Percentiles rank a stretch among this genome's conserved stretches.
These are phyloP conservation scores for Neonectria magnoliae DNA, from an alignment of 2,329 filamentous ascomycete species.

Conservation along the genomic window DNA sequence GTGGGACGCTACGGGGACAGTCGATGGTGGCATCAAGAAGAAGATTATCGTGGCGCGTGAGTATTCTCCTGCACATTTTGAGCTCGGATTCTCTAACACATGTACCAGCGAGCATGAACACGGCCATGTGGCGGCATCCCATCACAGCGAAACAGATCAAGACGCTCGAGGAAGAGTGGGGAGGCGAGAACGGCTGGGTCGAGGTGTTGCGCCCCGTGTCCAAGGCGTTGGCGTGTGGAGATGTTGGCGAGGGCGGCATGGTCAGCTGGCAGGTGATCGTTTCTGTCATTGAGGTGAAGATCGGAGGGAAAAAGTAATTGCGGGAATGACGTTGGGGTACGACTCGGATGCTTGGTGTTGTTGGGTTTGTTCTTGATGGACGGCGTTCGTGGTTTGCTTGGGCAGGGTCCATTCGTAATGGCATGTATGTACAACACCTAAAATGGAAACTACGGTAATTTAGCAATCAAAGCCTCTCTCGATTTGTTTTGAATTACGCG, in stretches of 20 bases:
- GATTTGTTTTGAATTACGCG: not conserved
- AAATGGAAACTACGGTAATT: not conserved
- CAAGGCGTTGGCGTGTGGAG: constrained; percentile 86
- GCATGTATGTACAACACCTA: constrained; percentile 2
- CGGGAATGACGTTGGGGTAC: not conserved
- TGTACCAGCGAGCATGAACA: constrained; percentile 77
- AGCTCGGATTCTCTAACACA: not conserved
- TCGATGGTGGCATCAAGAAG: constrained; percentile 66
- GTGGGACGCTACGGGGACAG: constrained; percentile 80
- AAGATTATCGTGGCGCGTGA: constrained; percentile 75
- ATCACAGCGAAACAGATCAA: constrained; percentile 78
- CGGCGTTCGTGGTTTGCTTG: constrained; percentile 11
- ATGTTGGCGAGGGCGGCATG: constrained; percentile 86
- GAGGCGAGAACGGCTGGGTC: constrained; percentile 60
- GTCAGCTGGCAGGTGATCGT: constrained; percentile 82
- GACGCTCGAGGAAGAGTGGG: constrained; percentile 80
- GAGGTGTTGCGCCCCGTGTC: constrained; percentile 77
- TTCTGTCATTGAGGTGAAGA: constrained; percentile 64
- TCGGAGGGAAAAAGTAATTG: constrained; percentile 43
- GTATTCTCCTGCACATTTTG: not conserved
- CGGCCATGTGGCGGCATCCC: constrained; percentile 88
- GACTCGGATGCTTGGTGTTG: too few species aligned
- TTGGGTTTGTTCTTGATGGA: not conserved
- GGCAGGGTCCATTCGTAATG: not conserved
- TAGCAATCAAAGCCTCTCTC: not conserved